Evolutionary conservation across 2,329 filamentous ascomycete genomes (phyloP), one percentile per base, ranked within the genome.

Genomic region (Alternaria triticina): DNA sequence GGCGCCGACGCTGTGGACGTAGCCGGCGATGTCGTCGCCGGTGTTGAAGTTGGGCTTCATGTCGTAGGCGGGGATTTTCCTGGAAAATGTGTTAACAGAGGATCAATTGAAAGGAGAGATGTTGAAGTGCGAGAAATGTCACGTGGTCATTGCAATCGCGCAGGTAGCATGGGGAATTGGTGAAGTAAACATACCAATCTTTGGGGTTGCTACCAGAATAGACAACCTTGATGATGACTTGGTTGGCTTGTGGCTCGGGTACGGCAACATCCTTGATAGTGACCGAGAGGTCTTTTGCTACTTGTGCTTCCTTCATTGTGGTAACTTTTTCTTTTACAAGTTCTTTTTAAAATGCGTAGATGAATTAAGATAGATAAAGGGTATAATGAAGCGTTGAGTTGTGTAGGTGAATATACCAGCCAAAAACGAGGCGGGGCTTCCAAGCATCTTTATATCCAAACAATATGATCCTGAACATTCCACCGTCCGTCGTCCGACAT

Each of bases 1-100:
- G 44, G 80, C 72, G 20, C 88, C 88, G 22, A 88, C 85, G 62
- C 82, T 80, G 67, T 87, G 82, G 9, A 90, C 82, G 27, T 84
- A 80, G 46, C 85, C 85, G 2, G 86, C 85, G 45, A 88, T 85
- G 71, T 88, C 86, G 59, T 88, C 86, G 56, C 86, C 86, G 17
- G 79, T 71, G 76, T 88, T 87, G 15, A 68, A 60, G 40, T 66
- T 61, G 51, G 74, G 66, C 8, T 72, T 66, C 1, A 66, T 40
- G 3, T 59, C 22, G 1, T 49, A 70, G 46, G 72, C 60, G 1
- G 68, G 68, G 12, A 73, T 59, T 64, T 80, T 79, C 74, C 75
- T 77, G n/a, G 10, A 40, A 2, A 8, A 40, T 40, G 8, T 2
- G 15, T 40, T 3, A 40, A 2, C 1, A 3, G 20, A 1, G 47